Evolutionary conservation across 176 grass and related monocot species (phyloP).

Genomic region (Thinopyrum elongatum): DNA sequence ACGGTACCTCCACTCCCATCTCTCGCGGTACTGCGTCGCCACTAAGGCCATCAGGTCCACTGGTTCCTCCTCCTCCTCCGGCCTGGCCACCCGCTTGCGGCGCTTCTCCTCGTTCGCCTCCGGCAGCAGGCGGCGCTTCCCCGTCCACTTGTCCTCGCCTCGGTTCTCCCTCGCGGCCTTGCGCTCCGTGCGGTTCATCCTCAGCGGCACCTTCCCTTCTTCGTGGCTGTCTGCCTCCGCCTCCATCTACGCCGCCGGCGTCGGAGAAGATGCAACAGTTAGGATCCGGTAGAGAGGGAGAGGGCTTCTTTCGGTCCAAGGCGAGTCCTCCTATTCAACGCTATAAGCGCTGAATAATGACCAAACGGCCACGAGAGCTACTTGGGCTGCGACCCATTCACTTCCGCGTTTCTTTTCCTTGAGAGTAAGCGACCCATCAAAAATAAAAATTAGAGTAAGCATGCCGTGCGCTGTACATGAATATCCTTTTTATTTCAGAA

Average conservation of each 20-base stretch:
- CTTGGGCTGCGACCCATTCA: too few relatives aligned
- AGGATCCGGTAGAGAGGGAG: too few relatives aligned
- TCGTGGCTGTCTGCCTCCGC: neutral
- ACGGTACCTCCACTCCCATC: neutral
- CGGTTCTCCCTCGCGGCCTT: neutral
- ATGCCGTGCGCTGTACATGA: too few relatives aligned
- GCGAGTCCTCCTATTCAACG: too few relatives aligned
- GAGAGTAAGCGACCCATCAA: too few relatives aligned
- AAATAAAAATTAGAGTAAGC: too few relatives aligned
- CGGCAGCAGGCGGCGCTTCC: neutral
- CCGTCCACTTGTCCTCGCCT: neutral
- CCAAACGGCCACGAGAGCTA: too few relatives aligned
- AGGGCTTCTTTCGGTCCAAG: too few relatives aligned
- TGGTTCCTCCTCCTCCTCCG: neutral
- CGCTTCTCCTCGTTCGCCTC: neutral
- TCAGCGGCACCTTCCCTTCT: neutral
- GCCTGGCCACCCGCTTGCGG: neutral
- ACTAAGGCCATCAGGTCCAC: neutral
- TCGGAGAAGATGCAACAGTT: neutral
- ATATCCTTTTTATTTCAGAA: too few relatives aligned
- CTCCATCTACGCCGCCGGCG: neutral
- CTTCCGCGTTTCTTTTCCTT: too few relatives aligned
- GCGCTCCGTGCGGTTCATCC: neutral
- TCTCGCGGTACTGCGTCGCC: neutral
- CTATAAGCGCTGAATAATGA: too few relatives aligned